A percentile compares a stretch with the other conserved stretches of the same genome.
These are phyloP conservation scores for Crucihimalaya himalaica DNA, from an alignment of 345 rosid species.

Conservation along the genomic window DNA sequence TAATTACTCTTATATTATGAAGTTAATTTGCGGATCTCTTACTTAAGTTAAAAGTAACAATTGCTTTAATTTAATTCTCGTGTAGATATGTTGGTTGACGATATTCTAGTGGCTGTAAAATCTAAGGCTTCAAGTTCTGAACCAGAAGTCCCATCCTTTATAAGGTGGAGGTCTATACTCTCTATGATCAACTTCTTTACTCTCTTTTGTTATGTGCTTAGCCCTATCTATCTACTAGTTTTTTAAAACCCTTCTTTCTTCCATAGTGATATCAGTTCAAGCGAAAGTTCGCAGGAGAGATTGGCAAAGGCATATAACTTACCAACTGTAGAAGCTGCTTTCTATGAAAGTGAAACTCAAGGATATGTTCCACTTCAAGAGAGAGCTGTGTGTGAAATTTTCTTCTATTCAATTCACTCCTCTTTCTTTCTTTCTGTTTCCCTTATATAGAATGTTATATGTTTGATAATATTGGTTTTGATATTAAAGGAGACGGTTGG, in stretches of 20 bases:
- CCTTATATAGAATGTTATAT: not conserved
- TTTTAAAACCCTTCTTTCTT: not conserved
- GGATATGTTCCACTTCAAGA: conserved; percentile 68
- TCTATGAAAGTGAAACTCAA: conserved; percentile 60
- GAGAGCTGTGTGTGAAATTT: conserved; percentile 62
- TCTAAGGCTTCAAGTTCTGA: conserved; percentile 48
- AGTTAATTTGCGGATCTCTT: not conserved
- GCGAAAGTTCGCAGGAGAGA: conserved; percentile 59
- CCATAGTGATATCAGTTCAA: conserved; percentile 51
- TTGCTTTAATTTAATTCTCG: conserved; percentile 5
- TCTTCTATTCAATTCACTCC: conserved; percentile 1
- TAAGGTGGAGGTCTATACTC: conserved; percentile 50
- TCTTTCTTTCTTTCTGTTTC: not conserved
- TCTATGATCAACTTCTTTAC: not conserved
- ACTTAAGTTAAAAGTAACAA: not conserved
- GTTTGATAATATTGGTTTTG: conserved; percentile 49
- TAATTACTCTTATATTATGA: not conserved
- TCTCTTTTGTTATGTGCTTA: not conserved
- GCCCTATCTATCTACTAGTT: not conserved
- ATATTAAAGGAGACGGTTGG: conserved; percentile 75
- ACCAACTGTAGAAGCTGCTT: conserved; percentile 50
- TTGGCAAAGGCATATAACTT: conserved; percentile 63
- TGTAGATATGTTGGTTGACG: conserved; percentile 67
- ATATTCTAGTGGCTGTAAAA: conserved; percentile 64
- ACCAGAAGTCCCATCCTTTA: conserved; percentile 41